phyloP scores from a whole-genome alignment of 2,329 filamentous ascomycete genomes.

The Raffaelea arxii region DNA sequence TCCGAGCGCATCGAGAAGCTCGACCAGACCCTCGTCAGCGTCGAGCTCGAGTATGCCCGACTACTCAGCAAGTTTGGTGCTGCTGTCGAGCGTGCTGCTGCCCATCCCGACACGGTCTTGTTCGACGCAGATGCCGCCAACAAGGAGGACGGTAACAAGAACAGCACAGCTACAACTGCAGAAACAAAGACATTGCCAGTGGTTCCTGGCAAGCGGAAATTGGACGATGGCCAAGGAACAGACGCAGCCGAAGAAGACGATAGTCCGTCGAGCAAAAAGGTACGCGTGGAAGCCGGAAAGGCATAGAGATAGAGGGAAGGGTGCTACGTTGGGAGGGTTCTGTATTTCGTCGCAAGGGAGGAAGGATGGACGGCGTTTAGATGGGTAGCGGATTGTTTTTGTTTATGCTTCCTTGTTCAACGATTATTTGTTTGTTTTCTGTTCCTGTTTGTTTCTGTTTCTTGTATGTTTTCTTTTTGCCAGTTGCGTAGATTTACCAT shows the following conservation, averaged over 20 bases:
- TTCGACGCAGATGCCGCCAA: not conserved
- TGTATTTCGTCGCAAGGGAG: too few relatives aligned
- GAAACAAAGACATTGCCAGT: not conserved
- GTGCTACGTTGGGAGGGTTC: too few relatives aligned
- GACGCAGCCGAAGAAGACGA: constrained; percentile 29
- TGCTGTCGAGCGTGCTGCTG: constrained; percentile 19
- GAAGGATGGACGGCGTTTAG: too few relatives aligned
- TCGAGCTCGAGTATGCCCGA: constrained; percentile 64
- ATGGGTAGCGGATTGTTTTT: too few relatives aligned
- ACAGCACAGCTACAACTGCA: constrained; percentile 4
- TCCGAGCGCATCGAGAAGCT: constrained; percentile 63
- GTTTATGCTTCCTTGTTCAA: too few relatives aligned
- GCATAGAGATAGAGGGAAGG: too few relatives aligned
- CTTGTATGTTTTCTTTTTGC: too few relatives aligned
- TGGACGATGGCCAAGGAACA: constrained; percentile 20
- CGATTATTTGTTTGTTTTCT: too few relatives aligned
- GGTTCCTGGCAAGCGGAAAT: constrained; percentile 37
- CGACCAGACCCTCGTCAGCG: constrained; percentile 55
- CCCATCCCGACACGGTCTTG: too few relatives aligned
- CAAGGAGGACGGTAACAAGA: not conserved
- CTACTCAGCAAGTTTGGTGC: constrained; percentile 42
- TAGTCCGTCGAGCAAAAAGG: constrained; percentile 19
- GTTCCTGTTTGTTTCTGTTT: too few relatives aligned
- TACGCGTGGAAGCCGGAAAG: constrained; percentile 1
- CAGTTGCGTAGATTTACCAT: too few relatives aligned